Evolutionary conservation across 371 early-diverging fungal species (phyloP), one percentile per base, ranked within the genome.

Genomic region (Mortierella sp.): DNA sequence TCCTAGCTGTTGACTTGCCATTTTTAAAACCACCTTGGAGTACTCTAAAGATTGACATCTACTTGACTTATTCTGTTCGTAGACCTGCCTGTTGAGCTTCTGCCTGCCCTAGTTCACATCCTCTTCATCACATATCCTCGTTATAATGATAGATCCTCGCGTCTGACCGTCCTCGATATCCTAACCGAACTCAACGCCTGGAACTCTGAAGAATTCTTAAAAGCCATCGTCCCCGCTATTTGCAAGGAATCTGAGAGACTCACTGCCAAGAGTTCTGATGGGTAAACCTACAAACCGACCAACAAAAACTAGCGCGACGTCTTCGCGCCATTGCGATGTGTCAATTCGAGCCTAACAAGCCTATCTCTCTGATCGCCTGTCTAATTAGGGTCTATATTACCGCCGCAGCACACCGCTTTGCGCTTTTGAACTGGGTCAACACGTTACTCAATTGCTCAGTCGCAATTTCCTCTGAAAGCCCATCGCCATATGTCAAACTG

Each of bases 81-180:
- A 92, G 92, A 89, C 83, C 72, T 91, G 59, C 88, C 90, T 32
- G 84, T 85, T 11, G 88, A 91, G 78, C 69, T 82, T 40, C 80
- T 92, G 65, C 88, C 88, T 58, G 74, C 86, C 13, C 67, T 92
- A 52, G 77, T 92, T 55, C 87, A 87, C 58, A 72, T 90, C 59
- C 65, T 91, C 33, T 84, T 89, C 64, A 75, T 91, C 57, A 88
- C 91, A 52, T 88, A 90, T 76, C 78, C 91, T 32, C 91, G 92
- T 57, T 92, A 92, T 70, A 87, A 84, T 57, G 92, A 92, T 71
- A 87, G 90, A 65, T 76, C 84, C 40, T 92, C 91, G 19, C 91
- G 92, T 65, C 73, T 80, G 43, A 83, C 88, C 3, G 86, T 91
- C 52, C 68, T 91, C n/a, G 90, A 90, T 36, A 87, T 87, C 7